Conservation (phyloP, 2,329 filamentous ascomycete genomes). For the Talaromyces islandicus region DNA sequence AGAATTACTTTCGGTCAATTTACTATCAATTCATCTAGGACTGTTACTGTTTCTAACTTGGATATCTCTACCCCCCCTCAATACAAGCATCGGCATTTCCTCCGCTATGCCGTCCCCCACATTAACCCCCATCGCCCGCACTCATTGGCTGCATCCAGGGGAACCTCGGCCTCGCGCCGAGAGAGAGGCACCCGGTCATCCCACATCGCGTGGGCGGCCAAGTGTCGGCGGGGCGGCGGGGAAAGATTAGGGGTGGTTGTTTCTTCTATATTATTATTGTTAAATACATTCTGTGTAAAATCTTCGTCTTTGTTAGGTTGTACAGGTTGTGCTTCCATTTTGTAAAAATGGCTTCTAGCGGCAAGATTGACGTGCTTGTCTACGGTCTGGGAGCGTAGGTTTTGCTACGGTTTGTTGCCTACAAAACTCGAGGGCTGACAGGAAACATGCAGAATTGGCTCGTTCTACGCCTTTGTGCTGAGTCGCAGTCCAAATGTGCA, state of each 20-base stretch:
- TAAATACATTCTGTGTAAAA: neutral
- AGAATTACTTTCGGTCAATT: neutral
- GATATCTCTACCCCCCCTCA: neutral
- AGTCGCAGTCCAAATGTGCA: constrained; percentile 35
- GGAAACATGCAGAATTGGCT: constrained; percentile 43
- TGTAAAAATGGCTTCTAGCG: constrained; percentile 13
- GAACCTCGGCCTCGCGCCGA: neutral
- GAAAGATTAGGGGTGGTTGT: neutral
- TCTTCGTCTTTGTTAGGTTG: neutral
- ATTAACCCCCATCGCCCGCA: neutral
- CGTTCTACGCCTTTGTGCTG: constrained; percentile 53
- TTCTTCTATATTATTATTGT: neutral
- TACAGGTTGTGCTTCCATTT: neutral
- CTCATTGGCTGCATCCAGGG: neutral
- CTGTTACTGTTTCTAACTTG: neutral
- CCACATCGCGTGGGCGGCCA: neutral
- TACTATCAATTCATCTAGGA: neutral
- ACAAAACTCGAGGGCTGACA: neutral
- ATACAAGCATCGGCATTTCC: neutral
- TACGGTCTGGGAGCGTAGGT: constrained; percentile 52
- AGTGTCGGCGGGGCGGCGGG: neutral
- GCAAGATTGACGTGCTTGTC: constrained; percentile 39
- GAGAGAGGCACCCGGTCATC: neutral
- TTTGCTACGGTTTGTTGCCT: neutral
- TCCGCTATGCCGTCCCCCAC: neutral